These are phyloP conservation scores for Candida silvatica DNA, from an alignment of 805 yeast species.

Conservation along the genomic window DNA sequence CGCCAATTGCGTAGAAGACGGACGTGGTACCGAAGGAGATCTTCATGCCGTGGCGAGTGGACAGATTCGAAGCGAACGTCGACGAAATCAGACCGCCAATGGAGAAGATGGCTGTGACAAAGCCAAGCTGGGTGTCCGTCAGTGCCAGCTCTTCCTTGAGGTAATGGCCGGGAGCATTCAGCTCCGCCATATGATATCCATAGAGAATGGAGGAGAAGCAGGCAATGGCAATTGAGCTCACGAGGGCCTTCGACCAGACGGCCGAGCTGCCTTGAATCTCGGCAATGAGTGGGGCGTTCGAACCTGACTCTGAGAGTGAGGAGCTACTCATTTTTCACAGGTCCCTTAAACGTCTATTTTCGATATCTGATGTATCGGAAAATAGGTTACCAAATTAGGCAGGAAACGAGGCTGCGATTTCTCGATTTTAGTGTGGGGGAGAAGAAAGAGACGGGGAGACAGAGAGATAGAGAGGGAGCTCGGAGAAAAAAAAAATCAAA, in stretches of 20 bases:
- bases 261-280: neutral
- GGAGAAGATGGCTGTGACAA: conserved; percentile 70
- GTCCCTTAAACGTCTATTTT: no score
- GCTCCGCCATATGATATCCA: conserved; percentile 92
- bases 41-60: conserved; percentile 61
- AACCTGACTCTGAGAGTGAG: no score
- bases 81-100: conserved; percentile 82
- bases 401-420: no score
- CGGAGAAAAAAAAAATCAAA: no score
- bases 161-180: conserved; percentile 79
- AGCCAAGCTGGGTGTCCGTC: conserved; percentile 48
- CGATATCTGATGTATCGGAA: no score
- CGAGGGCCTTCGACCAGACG: conserved; percentile 24
- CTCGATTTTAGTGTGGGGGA: no score
- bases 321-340: no score
- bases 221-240: conserved; percentile 43
- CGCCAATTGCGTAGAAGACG: conserved; percentile 48
- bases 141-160: conserved; percentile 23
- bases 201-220: conserved; percentile 80
- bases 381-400: no score
- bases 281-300: neutral
- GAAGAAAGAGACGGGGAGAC: neutral
- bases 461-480: no score
- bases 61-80: conserved; percentile 51
- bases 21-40: conserved; percentile 43